A percentile compares a stretch with the other conserved stretches of the same genome.
Evolutionary conservation across 352 stramenopile species (phyloP).

Genomic region (Globisporangium canariense): DNA sequence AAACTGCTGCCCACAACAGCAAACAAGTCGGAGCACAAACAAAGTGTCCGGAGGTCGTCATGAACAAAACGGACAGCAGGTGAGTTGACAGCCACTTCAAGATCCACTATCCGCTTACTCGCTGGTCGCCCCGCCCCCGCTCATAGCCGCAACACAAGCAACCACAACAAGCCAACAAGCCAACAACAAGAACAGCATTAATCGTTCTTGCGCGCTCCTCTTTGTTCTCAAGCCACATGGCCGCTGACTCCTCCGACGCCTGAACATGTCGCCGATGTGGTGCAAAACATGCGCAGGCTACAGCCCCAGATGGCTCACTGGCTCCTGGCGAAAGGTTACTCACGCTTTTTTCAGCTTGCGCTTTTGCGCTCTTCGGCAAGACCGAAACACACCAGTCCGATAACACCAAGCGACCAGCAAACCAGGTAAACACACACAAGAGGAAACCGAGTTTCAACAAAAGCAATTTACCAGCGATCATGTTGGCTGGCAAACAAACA

Average conservation of each 20-base stretch:
- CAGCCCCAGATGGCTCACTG: slow-evolving; percentile 5
- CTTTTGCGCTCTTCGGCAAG: background rate
- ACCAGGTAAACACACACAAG: background rate
- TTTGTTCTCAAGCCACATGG: slow-evolving; percentile 7
- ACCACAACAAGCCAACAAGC: background rate
- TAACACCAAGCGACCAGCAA: background rate
- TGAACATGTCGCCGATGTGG: slow-evolving; percentile 12
- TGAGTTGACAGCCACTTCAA: slow-evolving; percentile 8
- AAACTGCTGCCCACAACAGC: no score
- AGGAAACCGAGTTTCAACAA: background rate
- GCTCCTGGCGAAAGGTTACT: slow-evolving; percentile 1
- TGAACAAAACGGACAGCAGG: slow-evolving; percentile 4
- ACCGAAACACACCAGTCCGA: background rate
- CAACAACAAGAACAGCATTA: background rate
- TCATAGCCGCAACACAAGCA: background rate
- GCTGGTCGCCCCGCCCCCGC: background rate
- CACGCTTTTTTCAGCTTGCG: background rate
- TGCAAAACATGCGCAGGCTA: background rate
- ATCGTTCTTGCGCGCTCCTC: background rate
- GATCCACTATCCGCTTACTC: background rate
- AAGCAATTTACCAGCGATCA: no score
- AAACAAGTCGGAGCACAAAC: background rate
- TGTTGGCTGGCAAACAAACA: background rate
- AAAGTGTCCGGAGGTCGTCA: background rate
- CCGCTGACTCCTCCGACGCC: background rate